Conservation (phyloP, 441 rosid species). For the Cnidoscolus chayamansa region DNA sequence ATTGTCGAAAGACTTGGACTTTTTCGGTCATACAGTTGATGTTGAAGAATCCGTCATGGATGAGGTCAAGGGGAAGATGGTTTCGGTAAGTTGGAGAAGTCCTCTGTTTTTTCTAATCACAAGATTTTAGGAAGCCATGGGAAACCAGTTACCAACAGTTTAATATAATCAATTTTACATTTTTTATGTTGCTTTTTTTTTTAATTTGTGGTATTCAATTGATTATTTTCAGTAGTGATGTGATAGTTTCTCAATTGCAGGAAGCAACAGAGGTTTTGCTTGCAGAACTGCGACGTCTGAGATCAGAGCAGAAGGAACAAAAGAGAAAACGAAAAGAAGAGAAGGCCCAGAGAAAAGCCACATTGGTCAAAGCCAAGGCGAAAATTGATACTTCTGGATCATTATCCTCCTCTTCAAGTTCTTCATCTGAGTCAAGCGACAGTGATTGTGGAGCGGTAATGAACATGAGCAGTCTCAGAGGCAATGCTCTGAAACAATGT, state of each 20-base stretch:
- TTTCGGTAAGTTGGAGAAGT: constrained; percentile 23
- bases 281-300: constrained; percentile 24
- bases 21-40: constrained; percentile 8
- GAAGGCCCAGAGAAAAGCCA: constrained; percentile 20
- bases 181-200: neutral
- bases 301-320: constrained; percentile 22
- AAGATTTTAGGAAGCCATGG: neutral
- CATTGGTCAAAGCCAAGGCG: neutral
- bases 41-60: constrained; percentile 18
- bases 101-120: neutral
- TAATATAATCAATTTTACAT: neutral
- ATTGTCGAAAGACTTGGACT: constrained; percentile 28
- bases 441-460: constrained; percentile 17
- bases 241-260: constrained; percentile 18
- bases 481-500: neutral
- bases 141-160: too few species aligned
- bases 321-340: constrained; percentile 24
- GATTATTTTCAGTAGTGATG: neutral
- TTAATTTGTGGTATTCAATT: neutral
- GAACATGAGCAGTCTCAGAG: constrained; percentile 14
- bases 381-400: neutral
- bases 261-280: constrained; percentile 27
- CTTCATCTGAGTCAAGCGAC: constrained; percentile 28
- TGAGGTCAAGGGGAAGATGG: constrained; percentile 22
- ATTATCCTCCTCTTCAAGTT: constrained; percentile 10